Conservation (phyloP, 805 yeast genomes). For the Metschnikowia reukaufii region DNA sequence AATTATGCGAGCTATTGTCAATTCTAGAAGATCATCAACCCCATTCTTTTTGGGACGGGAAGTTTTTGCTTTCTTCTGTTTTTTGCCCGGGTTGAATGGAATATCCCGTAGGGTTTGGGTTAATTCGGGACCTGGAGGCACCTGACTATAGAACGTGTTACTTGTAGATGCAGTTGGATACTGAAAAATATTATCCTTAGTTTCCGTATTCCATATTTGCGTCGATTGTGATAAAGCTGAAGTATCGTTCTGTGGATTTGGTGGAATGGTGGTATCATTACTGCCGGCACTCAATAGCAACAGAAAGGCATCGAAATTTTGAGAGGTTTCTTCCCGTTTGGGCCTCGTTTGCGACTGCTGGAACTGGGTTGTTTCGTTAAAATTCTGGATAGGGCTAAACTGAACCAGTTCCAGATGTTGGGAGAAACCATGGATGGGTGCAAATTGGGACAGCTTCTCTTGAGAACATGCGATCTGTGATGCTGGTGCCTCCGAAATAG, state of each 20-base stretch:
- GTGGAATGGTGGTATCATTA: not conserved
- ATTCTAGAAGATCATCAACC: conserved; percentile 8
- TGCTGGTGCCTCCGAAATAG: conserved; percentile 3
- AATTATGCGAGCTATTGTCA: conserved; percentile 7
- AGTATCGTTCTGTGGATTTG: conserved; percentile 3
- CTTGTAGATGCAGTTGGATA: conserved; percentile 2
- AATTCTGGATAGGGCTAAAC: not conserved
- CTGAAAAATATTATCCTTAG: not conserved
- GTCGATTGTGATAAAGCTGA: conserved; percentile 16
- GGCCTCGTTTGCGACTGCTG: not conserved
- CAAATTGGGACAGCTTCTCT: conserved; percentile 11
- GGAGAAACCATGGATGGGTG: conserved; percentile 2
- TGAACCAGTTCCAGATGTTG: conserved; percentile 4
- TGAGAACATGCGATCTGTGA: conserved; percentile 6
- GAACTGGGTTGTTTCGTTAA: not conserved
- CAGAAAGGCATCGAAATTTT: conserved; percentile 8
- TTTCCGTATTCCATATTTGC: conserved; percentile 5
- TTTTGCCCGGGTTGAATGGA: conserved; percentile 9
- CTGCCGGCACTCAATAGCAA: conserved; percentile 9
- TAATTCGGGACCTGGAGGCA: conserved; percentile 4
- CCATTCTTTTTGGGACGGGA: conserved; percentile 4
- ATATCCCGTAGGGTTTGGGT: conserved; percentile 5
- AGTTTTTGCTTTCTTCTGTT: conserved; percentile 1
- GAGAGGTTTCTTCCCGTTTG: not conserved
- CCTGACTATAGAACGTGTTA: not conserved